phyloP scores from a whole-genome alignment of 805 yeast species.

The Kazachstania psychrophila region DNA sequence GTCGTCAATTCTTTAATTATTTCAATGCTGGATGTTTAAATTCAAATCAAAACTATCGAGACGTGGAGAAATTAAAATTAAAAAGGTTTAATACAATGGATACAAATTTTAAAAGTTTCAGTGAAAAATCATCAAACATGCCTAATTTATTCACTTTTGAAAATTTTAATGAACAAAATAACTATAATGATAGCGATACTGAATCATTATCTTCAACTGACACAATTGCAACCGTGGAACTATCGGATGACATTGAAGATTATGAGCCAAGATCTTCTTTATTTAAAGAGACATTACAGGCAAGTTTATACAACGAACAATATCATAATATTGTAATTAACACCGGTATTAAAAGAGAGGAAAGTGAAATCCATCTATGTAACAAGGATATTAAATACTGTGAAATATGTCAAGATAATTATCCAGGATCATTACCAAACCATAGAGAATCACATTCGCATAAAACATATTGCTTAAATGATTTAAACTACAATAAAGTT shows the following conservation, averaged over 20 bases:
- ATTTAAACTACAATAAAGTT: conserved; percentile 60
- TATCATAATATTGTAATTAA: neutral
- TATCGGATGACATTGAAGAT: neutral
- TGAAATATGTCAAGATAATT: conserved; percentile 81
- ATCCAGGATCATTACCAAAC: conserved; percentile 58
- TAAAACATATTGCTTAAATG: conserved; percentile 63
- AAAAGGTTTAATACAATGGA: conserved; percentile 5
- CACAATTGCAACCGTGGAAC: neutral
- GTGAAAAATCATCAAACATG: too few relatives aligned
- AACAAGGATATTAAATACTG: conserved; percentile 40
- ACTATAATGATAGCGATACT: neutral
- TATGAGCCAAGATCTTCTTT: conserved; percentile 1
- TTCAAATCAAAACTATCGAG: conserved; percentile 3
- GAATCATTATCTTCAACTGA: conserved; percentile 1
- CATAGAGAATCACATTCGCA: conserved; percentile 65
- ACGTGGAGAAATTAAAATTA: conserved; percentile 2
- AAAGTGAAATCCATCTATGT: neutral
- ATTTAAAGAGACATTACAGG: neutral
- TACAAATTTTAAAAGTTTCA: conserved; percentile 8
- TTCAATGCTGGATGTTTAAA: conserved; percentile 2
- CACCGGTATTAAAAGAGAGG: neutral
- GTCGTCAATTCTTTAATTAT: neutral
- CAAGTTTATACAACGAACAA: neutral
- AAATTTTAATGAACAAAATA: too few relatives aligned
- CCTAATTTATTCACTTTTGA: too few relatives aligned